These are phyloP conservation scores for Dactylellina sp. DNA, from an alignment of 2,329 filamentous ascomycete species.

Conservation along the genomic window DNA sequence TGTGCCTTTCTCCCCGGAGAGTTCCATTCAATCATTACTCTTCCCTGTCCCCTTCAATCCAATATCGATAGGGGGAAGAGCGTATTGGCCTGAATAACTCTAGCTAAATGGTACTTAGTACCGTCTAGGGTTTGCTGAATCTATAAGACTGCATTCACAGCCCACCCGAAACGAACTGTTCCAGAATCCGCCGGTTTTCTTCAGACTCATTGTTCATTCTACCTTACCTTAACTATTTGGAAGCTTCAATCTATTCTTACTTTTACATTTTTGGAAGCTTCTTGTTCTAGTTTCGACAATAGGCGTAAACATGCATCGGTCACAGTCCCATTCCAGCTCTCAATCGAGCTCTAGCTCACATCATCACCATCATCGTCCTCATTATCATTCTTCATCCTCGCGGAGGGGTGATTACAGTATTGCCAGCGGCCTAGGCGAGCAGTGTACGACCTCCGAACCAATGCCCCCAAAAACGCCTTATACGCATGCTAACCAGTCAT, in stretches of 20 bases:
- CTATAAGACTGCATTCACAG: conserved; percentile 48
- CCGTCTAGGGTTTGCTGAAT: conserved; percentile 14
- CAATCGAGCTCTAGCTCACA: conserved; percentile 18
- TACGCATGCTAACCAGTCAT: conserved; percentile 29
- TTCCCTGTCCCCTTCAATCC: conserved; percentile 44
- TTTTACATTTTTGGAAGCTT: conserved; percentile 1
- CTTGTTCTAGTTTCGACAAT: conserved; percentile 2
- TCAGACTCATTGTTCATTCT: conserved; percentile 1
- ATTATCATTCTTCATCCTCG: conserved; percentile 16
- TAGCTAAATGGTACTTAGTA: too few species aligned
- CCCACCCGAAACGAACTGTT: conserved; percentile 24
- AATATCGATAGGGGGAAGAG: conserved; percentile 24
- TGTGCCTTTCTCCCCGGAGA: conserved; percentile 1
- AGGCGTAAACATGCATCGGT: conserved; percentile 25
- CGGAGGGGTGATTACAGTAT: conserved; percentile 28
- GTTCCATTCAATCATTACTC: conserved; percentile 15
- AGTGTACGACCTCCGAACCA: conserved; percentile 28
- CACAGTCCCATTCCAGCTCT: conserved; percentile 17
- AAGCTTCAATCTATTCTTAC: not conserved
- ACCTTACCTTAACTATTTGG: not conserved
- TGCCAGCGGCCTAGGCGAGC: conserved; percentile 31
- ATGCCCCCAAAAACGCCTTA: not conserved
- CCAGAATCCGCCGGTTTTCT: conserved; percentile 2
- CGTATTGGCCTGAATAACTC: too few species aligned
- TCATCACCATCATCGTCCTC: conserved; percentile 10